Evolutionary conservation across 192 early-diverging fungal genomes (phyloP), one percentile per base, ranked within the genome.

Genomic region (Linnemannia hyalina): DNA sequence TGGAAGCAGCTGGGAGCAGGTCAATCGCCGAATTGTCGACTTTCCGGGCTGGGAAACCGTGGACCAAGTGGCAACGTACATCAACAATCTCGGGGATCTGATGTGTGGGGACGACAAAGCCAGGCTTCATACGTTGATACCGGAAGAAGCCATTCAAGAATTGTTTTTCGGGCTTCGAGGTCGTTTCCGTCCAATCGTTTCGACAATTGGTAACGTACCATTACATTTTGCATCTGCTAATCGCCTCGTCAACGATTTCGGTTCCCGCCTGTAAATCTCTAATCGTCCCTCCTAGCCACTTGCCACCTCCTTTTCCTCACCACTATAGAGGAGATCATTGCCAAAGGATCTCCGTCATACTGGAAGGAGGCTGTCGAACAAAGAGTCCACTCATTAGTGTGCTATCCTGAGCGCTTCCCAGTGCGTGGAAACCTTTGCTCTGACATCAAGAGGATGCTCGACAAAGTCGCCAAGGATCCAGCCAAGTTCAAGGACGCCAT

Each of bases 151-250:
- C 35, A 63, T 77, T 47, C 83, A 85, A 22, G 83, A 85, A 38
- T 77, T 85, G 83, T 85, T 85, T 55, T 85, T 85, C 77, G 80
- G n/a, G 42, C 82, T 85, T 49, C 73, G 77, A 60, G 77, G 82
- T 42, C 44, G 77, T 32, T 80, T 54, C 77, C 74, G 74, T 68
- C 77, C 82, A 68, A 80, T 84, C 41, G 73, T 84, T 55, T 42
- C 77, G 42, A 84, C 77, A 57, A 75, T 83, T n/a, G 76, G n/a
- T n/a, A n/a, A n/a, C n/a, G n/a, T n/a, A n/a, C n/a, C n/a, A n/a
- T n/a, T n/a, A n/a, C n/a, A n/a, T n/a, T n/a, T n/a, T n/a, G n/a
- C n/a, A n/a, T n/a, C n/a, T n/a, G n/a, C n/a, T n/a, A n/a, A n/a
- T n/a, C n/a, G n/a, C n/a, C n/a, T n/a, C n/a, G n/a, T n/a, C n/a